phyloP scores from a whole-genome alignment of 768 basidiomycete species.

The Aureoboletus auriporus region DNA sequence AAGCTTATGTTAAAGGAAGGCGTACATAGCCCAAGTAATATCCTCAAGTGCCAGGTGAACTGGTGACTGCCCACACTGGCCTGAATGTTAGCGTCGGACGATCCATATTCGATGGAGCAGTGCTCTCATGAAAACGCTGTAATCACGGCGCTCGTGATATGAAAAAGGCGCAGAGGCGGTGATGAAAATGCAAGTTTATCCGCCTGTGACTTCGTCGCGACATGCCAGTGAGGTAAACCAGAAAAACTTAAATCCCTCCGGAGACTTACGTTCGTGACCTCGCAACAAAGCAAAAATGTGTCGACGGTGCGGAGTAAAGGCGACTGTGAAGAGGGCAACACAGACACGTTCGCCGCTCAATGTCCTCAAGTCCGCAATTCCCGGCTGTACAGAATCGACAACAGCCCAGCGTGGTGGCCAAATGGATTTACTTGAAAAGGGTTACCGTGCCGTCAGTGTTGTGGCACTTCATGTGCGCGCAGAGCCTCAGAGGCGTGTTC shows the following conservation, averaged over 20 bases:
- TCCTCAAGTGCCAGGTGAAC: no score
- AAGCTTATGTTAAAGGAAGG: no score
- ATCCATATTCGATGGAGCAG: no score
- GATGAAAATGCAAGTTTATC: constrained; percentile 4
- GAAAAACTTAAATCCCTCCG: constrained; percentile 8
- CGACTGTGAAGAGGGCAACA: constrained; percentile 15
- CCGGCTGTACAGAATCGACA: constrained; percentile 9
- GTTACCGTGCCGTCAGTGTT: no score
- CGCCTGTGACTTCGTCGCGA: neutral
- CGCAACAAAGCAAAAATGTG: constrained; percentile 13
- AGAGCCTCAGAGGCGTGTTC: no score
- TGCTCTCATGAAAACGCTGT: no score
- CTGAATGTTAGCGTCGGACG: no score
- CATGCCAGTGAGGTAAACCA: constrained; percentile 11
- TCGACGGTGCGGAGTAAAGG: constrained; percentile 16
- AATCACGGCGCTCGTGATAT: no score
- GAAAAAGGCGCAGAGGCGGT: neutral
- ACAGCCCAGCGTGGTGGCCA: neutral
- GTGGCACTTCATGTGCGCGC: no score
- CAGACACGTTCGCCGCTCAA: constrained; percentile 21
- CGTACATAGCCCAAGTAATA: no score
- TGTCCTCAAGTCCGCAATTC: constrained; percentile 17
- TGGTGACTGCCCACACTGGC: no score
- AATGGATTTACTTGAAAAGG: no score
- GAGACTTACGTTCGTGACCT: constrained; percentile 24